These are phyloP conservation scores for Aphanomyces astaci DNA, from an alignment of 352 stramenopile species.

Conservation along the genomic window DNA sequence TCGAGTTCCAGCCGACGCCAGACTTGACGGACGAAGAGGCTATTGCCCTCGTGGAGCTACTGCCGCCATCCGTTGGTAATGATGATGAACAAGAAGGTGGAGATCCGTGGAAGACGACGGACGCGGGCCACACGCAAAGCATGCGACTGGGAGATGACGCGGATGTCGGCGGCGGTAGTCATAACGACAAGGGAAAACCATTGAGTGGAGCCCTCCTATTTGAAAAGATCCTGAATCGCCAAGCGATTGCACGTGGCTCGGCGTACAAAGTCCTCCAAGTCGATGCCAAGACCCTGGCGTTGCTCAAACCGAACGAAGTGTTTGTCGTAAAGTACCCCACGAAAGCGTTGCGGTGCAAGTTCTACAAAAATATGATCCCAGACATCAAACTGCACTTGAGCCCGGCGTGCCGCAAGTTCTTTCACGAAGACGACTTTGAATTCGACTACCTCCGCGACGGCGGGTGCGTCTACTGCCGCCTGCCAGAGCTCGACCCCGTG, in stretches of 20 bases:
- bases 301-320: conserved; percentile 71
- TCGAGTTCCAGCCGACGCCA: conserved; percentile 86
- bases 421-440: conserved; percentile 95
- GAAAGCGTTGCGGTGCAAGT: conserved; percentile 46
- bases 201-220: conserved; percentile 46
- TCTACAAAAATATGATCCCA: conserved; percentile 91
- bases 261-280: conserved; percentile 73
- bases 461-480: conserved; percentile 83
- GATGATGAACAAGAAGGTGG: conserved; percentile 27
- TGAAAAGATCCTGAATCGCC: conserved; percentile 79
- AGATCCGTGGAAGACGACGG: conserved; percentile 48
- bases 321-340: conserved; percentile 80
- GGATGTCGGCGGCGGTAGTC: too few relatives aligned
- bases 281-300: conserved; percentile 60
- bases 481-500: conserved; percentile 36
- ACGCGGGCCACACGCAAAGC: conserved; percentile 63
- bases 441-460: conserved; percentile 86
- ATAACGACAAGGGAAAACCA: too few relatives aligned
- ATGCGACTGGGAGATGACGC: conserved; percentile 69
- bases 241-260: conserved; percentile 46
- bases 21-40: conserved; percentile 66
- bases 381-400: conserved; percentile 89
- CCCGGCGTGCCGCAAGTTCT: conserved; percentile 86
- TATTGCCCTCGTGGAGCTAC: conserved; percentile 63
- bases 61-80: conserved; percentile 31